Evolutionary conservation across 345 rosid genomes (phyloP).

Genomic region (Kernera saxatilis): DNA sequence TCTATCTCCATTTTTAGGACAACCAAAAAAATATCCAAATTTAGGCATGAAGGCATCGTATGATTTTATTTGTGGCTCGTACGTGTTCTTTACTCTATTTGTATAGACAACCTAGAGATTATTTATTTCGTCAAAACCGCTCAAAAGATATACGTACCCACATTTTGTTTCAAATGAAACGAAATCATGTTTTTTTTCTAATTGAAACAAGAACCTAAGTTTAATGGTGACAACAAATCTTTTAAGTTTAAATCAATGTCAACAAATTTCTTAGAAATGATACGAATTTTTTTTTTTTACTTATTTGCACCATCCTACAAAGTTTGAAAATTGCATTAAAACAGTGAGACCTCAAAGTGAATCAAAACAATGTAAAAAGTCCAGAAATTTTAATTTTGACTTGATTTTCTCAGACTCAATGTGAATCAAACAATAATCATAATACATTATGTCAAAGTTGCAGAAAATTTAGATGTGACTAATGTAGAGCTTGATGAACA

Average conservation of each 20-base stretch:
- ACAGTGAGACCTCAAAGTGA: background rate
- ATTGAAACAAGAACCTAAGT: too few species aligned
- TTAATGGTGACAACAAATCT: too few species aligned
- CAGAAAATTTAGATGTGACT: background rate
- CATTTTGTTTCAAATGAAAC: background rate
- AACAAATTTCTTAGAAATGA: too few species aligned
- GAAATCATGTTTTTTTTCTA: too few species aligned
- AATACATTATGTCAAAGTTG: background rate
- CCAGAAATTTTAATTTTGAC: too few species aligned
- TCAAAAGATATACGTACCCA: background rate
- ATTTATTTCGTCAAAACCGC: background rate
- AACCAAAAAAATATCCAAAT: background rate
- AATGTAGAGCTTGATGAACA: constrained; percentile 20
- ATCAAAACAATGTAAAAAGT: background rate
- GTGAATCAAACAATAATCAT: background rate
- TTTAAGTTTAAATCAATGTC: too few species aligned
- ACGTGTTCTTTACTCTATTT: background rate
- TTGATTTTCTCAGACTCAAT: background rate
- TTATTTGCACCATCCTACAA: too few species aligned
- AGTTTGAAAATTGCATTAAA: too few species aligned
- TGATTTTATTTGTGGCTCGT: background rate
- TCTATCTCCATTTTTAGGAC: background rate
- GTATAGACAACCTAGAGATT: background rate
- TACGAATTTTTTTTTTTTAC: too few species aligned
- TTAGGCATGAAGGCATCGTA: background rate